phyloP scores from a whole-genome alignment of 140 eudicot species.

The Anethum foeniculum region DNA sequence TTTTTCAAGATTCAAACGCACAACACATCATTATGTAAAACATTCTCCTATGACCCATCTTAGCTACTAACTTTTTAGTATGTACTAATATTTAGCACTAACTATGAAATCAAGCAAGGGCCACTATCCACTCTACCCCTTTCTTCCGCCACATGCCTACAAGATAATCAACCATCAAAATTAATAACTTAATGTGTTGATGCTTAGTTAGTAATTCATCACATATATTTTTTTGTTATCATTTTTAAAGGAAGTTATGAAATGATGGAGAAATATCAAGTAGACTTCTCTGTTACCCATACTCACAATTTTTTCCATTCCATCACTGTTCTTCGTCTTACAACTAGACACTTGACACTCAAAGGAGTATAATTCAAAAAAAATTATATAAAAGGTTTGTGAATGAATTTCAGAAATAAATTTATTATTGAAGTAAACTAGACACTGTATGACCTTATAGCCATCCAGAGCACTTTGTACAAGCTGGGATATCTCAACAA shows the following conservation, averaged over 20 bases:
- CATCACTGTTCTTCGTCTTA: neutral
- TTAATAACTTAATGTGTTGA: neutral
- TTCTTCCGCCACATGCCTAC: neutral
- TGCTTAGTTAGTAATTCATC: neutral
- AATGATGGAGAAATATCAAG: too few relatives aligned
- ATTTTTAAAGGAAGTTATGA: too few relatives aligned
- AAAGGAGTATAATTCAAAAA: neutral
- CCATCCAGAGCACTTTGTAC: slow-evolving; percentile 99
- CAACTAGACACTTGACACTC: neutral
- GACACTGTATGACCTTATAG: slow-evolving; percentile 59
- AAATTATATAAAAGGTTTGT: neutral
- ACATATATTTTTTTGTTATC: neutral
- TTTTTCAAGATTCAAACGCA: neutral
- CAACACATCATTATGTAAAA: too few relatives aligned
- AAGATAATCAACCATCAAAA: neutral
- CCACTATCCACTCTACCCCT: neutral
- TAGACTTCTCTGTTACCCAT: too few relatives aligned
- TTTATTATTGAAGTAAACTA: neutral
- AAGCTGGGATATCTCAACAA: slow-evolving; percentile 89
- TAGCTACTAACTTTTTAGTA: too few relatives aligned
- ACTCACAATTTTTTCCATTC: neutral
- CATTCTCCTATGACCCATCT: too few relatives aligned
- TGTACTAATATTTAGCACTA: too few relatives aligned
- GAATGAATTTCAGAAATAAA: neutral
- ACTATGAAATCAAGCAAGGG: neutral